Percentiles rank a stretch among this genome's conserved stretches.
phyloP scores from a whole-genome alignment of 2,329 filamentous ascomycete species.

The Leptographium lundbergii region DNA sequence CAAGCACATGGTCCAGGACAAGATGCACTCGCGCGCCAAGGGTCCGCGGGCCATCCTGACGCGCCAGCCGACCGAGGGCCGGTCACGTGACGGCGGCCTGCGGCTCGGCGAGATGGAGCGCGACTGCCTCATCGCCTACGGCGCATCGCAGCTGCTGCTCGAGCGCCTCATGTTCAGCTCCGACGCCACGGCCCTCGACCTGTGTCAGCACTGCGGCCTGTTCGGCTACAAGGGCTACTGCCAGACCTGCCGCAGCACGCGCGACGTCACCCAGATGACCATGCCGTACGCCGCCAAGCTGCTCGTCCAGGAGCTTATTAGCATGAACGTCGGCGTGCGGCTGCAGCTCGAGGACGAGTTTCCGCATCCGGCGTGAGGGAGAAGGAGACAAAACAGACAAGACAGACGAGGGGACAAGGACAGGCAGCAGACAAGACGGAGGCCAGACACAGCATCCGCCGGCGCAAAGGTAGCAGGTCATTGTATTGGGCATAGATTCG shows the following conservation, averaged over 20 bases:
- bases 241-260: slow-evolving; percentile 77
- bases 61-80: slow-evolving; percentile 89
- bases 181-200: slow-evolving; percentile 81
- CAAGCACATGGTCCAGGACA: slow-evolving; percentile 99
- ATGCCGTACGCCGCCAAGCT: slow-evolving; percentile 97
- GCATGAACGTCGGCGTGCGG: slow-evolving; percentile 95
- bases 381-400: too few species aligned
- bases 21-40: slow-evolving; percentile 92
- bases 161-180: slow-evolving; percentile 92
- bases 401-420: too few species aligned
- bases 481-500: too few species aligned
- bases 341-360: slow-evolving; percentile 92
- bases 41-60: slow-evolving; percentile 88
- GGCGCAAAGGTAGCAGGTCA: too few species aligned
- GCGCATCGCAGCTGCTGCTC: slow-evolving; percentile 79
- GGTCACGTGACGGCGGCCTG: slow-evolving; percentile 82
- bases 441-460: too few species aligned
- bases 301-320: slow-evolving; percentile 87
- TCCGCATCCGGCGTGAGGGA: slow-evolving; percentile 38
- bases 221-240: slow-evolving; percentile 96
- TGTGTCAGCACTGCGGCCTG: slow-evolving; percentile 86
- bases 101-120: slow-evolving; percentile 97
- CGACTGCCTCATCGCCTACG: slow-evolving; percentile 95
- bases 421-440: too few species aligned
- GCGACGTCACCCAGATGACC: slow-evolving; percentile 79